These are phyloP conservation scores for Batkoa obscura DNA, from an alignment of 371 early-diverging fungal genomes.

Conservation along the genomic window DNA sequence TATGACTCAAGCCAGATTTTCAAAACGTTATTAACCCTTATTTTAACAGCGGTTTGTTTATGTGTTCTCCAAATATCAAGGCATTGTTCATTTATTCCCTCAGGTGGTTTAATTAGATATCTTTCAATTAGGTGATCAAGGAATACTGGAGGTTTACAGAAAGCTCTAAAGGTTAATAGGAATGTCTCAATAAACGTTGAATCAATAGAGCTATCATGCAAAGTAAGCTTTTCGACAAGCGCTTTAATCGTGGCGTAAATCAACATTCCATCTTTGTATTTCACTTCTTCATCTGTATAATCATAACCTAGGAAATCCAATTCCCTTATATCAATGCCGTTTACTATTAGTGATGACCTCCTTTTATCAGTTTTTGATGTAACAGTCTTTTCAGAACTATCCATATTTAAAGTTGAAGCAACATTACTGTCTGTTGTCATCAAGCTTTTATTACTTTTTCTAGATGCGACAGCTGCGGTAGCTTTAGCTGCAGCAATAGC, in stretches of 20 bases:
- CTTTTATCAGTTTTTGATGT: too few relatives aligned
- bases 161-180: constrained; percentile 77
- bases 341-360: too few relatives aligned
- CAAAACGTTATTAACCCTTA: constrained; percentile 76
- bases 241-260: constrained; percentile 72
- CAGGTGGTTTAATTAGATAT: constrained; percentile 51
- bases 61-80: constrained; percentile 59
- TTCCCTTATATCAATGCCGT: too few relatives aligned
- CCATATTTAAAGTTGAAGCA: background rate
- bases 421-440: too few relatives aligned
- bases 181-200: constrained; percentile 63
- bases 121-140: constrained; percentile 47
- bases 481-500: background rate
- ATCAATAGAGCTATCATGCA: constrained; percentile 56
- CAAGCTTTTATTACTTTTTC: background rate
- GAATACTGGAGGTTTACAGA: constrained; percentile 51
- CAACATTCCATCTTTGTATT: constrained; percentile 58
- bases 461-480: background rate
- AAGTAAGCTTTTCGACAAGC: constrained; percentile 68
- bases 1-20: constrained; percentile 80
- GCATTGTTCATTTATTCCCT: constrained; percentile 39
- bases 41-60: constrained; percentile 64
- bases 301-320: too few relatives aligned
- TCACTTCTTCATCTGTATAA: constrained; percentile 49
- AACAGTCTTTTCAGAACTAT: constrained; percentile 26